Evolutionary conservation across 305 asterid genomes (phyloP).

Genomic region (Fraxinus nigra): DNA sequence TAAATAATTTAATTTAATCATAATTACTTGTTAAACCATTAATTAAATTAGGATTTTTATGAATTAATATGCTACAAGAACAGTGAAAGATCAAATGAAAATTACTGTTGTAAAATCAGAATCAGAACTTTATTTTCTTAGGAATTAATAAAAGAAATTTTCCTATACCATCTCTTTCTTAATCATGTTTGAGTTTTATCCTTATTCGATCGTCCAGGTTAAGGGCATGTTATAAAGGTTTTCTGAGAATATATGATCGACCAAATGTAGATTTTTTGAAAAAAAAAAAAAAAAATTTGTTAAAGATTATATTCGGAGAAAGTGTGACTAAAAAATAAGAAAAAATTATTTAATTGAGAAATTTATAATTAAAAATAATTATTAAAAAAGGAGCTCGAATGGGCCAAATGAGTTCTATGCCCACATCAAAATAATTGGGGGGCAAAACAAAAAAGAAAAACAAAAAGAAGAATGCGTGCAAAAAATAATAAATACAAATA

Average conservation of each 20-base stretch:
- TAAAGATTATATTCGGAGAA: not conserved
- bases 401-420: not conserved
- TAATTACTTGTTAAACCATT: not conserved
- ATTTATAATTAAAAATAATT: not conserved
- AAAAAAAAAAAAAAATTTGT: too few species aligned
- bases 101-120: not conserved
- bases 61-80: not conserved
- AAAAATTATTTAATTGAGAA: too few species aligned
- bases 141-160: not conserved
- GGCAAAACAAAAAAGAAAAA: too few species aligned
- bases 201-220: not conserved
- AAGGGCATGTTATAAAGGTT: not conserved
- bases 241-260: not conserved
- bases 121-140: not conserved
- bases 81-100: not conserved
- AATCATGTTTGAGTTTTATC: not conserved
- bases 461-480: not conserved
- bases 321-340: not conserved
- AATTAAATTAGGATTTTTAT: not conserved
- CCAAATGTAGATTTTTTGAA: not conserved
- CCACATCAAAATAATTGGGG: not conserved
- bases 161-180: too few species aligned
- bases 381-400: too few species aligned
- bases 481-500: constrained; percentile 8
- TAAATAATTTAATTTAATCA: not conserved